These are phyloP conservation scores for Stellera chamaejasme DNA, from an alignment of 345 rosid genomes.

Conservation along the genomic window DNA sequence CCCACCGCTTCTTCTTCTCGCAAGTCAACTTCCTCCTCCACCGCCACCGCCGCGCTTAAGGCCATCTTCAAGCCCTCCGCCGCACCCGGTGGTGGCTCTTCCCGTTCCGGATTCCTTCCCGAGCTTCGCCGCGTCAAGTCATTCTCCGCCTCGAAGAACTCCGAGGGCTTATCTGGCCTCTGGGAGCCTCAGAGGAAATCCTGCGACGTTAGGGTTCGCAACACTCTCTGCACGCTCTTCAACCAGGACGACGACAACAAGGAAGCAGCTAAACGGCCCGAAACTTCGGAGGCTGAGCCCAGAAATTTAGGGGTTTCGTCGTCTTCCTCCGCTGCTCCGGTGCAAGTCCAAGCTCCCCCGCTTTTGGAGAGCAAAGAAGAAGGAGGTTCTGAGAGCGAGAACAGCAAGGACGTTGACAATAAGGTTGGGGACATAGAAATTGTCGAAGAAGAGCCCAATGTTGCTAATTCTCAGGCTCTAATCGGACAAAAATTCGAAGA, in stretches of 20 bases:
- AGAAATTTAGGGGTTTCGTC: constrained; percentile 27
- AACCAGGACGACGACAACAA: constrained; percentile 49
- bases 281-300: constrained; percentile 30
- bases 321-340: constrained; percentile 28
- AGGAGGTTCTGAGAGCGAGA: constrained; percentile 31
- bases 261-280: constrained; percentile 17
- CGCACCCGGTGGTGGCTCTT: constrained; percentile 25
- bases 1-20: constrained; percentile 41
- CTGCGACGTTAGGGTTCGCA: constrained; percentile 88
- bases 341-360: neutral
- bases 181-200: constrained; percentile 97
- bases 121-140: constrained; percentile 95
- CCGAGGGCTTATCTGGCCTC: constrained; percentile 62
- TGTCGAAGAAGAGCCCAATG: constrained; percentile 34
- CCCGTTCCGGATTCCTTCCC: constrained; percentile 39
- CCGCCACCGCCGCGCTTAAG: constrained; percentile 28
- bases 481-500: constrained; percentile 36
- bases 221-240: constrained; percentile 73
- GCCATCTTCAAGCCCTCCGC: constrained; percentile 60
- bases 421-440: constrained; percentile 30
- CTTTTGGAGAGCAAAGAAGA: constrained; percentile 45
- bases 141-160: constrained; percentile 84
- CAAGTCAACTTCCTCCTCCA: constrained; percentile 44
- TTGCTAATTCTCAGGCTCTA: constrained; percentile 27
- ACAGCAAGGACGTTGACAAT: constrained; percentile 17